A percentile compares a stretch with the other conserved stretches of the same genome.
These are phyloP conservation scores for Trametes polyzona DNA, from an alignment of 1,284 basidiomycete species.

Conservation along the genomic window DNA sequence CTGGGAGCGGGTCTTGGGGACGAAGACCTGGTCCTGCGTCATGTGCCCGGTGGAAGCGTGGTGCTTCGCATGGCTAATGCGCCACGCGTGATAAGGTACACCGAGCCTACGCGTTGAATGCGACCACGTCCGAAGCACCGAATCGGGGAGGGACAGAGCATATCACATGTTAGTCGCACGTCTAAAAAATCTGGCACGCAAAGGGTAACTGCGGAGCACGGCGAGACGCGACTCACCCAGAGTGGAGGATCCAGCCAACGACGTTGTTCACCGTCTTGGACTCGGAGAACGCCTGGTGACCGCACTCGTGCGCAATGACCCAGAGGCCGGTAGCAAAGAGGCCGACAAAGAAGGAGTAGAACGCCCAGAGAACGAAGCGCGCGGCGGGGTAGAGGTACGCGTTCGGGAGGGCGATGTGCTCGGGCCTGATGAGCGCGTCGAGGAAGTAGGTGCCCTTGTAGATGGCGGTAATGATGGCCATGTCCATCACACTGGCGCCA, in stretches of 20 bases:
- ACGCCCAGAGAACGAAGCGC: slow-evolving; percentile 76
- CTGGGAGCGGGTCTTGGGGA: slow-evolving; percentile 87
- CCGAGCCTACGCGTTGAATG: slow-evolving; percentile 62
- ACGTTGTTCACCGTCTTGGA: slow-evolving; percentile 93
- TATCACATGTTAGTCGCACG: slow-evolving; percentile 35
- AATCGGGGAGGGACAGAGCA: not conserved
- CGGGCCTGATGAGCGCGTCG: slow-evolving; percentile 66
- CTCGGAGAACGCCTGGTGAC: slow-evolving; percentile 97
- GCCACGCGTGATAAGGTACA: slow-evolving; percentile 98
- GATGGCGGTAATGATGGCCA: slow-evolving; percentile 67
- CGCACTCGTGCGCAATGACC: slow-evolving; percentile 92
- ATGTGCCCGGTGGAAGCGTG: slow-evolving; percentile 96
- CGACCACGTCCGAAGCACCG: not conserved
- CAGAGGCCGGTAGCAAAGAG: slow-evolving; percentile 93
- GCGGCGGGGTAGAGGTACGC: slow-evolving; percentile 67
- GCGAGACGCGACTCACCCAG: slow-evolving; percentile 58
- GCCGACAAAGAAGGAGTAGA: slow-evolving; percentile 85
- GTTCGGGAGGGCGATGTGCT: slow-evolving; percentile 60
- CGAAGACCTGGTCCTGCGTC: slow-evolving; percentile 96
- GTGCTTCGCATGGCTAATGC: slow-evolving; percentile 95
- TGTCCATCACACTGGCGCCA: slow-evolving; percentile 69
- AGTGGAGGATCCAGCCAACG: slow-evolving; percentile 95
- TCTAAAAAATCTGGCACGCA: not conserved
- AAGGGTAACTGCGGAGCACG: slow-evolving; percentile 4
- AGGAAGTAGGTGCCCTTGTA: slow-evolving; percentile 75